Conservation (phyloP, 768 basidiomycete genomes). For the Antrodiella citrinella region DNA sequence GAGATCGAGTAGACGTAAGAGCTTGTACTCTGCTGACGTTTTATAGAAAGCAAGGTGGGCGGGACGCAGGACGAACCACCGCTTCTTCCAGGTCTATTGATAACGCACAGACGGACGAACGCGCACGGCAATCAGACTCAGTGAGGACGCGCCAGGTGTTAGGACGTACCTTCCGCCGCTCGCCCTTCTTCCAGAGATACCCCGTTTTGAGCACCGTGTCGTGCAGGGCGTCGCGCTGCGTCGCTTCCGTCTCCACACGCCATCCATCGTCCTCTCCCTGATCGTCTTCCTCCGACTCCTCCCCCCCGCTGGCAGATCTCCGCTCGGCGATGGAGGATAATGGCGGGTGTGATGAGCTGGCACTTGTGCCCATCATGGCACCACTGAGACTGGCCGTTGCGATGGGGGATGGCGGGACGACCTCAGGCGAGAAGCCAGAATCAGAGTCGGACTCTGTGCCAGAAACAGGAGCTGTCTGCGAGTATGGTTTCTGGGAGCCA, state of each 20-base stretch:
- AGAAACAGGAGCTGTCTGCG: slow-evolving; percentile 36
- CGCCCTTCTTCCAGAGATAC: slow-evolving; percentile 97
- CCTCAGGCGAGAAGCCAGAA: slow-evolving; percentile 52
- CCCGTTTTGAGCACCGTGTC: slow-evolving; percentile 82
- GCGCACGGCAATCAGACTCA: slow-evolving; percentile 6
- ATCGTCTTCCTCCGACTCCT: slow-evolving; percentile 73
- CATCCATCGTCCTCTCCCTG: slow-evolving; percentile 61
- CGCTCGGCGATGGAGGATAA: slow-evolving; percentile 75
- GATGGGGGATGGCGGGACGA: slow-evolving; percentile 28
- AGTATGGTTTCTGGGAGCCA: slow-evolving; percentile 21
- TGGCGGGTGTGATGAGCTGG: slow-evolving; percentile 37
- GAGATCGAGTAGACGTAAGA: slow-evolving; percentile 82
- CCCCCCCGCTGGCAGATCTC: slow-evolving; percentile 55
- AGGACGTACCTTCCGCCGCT: slow-evolving; percentile 78
- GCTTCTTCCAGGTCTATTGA: slow-evolving; percentile 91
- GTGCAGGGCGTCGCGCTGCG: slow-evolving; percentile 42
- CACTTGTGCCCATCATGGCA: neutral
- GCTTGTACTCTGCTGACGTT: slow-evolving; percentile 87
- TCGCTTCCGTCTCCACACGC: slow-evolving; percentile 42
- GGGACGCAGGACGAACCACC: slow-evolving; percentile 94
- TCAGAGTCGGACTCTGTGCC: slow-evolving; percentile 87
- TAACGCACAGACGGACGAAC: neutral
- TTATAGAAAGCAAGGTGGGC: slow-evolving; percentile 97
- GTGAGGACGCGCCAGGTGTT: neutral
- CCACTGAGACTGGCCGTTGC: slow-evolving; percentile 22